These are phyloP conservation scores for Aureobasidium melanogenum DNA, from an alignment of 2,329 filamentous ascomycete species.

Conservation along the genomic window DNA sequence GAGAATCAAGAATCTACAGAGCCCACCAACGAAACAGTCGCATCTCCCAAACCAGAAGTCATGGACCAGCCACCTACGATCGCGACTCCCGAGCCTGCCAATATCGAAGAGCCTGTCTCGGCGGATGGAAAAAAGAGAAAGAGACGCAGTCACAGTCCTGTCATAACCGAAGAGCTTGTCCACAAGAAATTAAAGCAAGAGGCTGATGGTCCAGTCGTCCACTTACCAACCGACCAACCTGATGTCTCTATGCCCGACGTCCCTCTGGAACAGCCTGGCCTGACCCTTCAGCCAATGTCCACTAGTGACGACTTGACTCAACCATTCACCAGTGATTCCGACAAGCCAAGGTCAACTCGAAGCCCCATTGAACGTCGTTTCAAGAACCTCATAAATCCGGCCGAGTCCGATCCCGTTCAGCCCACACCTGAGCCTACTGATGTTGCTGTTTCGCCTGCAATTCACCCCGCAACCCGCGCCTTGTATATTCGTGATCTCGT, in stretches of 20 bases:
- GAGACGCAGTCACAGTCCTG: constrained; percentile 31
- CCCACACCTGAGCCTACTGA: constrained; percentile 4
- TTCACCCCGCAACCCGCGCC: constrained; percentile 48
- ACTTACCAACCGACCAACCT: background rate
- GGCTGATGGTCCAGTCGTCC: background rate
- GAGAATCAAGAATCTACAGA: background rate
- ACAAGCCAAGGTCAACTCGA: background rate
- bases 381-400: constrained; percentile 20
- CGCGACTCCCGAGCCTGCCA: background rate
- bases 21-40: background rate
- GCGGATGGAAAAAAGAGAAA: constrained; percentile 32
- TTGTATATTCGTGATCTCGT: constrained; percentile 88
- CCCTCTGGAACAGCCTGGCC: constrained; percentile 11
- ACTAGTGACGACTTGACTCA: constrained; percentile 1
- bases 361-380: constrained; percentile 21
- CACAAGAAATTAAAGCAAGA: constrained; percentile 35
- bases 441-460: constrained; percentile 24
- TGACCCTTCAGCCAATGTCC: constrained; percentile 8
- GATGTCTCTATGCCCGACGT: constrained; percentile 17
- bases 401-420: background rate
- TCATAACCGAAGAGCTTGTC: constrained; percentile 27
- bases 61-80: background rate
- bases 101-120: constrained; percentile 17
- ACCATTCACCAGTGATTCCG: background rate
- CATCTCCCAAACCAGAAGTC: background rate